Base-by-base conservation (phyloP, 495 filamentous ascomycete genomes). In the Recurvomyces mirabilis region DNA sequence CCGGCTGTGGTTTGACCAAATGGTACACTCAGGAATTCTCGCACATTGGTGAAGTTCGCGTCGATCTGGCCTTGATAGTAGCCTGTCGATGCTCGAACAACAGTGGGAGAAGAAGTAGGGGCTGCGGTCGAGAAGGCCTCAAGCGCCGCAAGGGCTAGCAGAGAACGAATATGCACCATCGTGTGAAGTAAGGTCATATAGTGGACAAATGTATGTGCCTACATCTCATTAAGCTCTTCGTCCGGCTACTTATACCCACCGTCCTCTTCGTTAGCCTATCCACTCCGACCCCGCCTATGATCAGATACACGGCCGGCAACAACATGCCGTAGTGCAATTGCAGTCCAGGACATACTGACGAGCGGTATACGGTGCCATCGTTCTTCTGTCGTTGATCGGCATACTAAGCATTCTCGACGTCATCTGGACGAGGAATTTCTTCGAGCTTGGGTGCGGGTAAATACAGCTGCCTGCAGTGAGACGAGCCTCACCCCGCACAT, bases 21-120 rank as follows among this genome's bases (percentile, higher is more conserved):
- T 1, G 69, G 65, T 33, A 73, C 65, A 40, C 57, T 60, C 29
- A 68, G 66, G 53, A 68, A 73, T 38, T 68, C 62, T 30, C 66
- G 64, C 6, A 67, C 62, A 6, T 59, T 51, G 9, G 60, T 60
- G 35, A 58, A 67, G 0, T 60, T 52, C 3, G 52, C 25, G 45
- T 67, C 60, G 45, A 64, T 52, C 25, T 66, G 51, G 5, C 68
- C 68, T 6, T 41, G 43, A 29, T 44, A 35, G 45, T 45, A 38
- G 31, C 48, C 48, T 17, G 40, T 45, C 6, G 40, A 23, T 4
- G 47, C 38, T n/a, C 25, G 31, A 22, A 51, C 23, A 23, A 41
- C 45, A 18, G 38, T 13, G 4, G 38, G 20, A 25, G 38, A 28
- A 19, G 17, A 25, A 28, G 21, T 19, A 5, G 34, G 34, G 22